Conservation (phyloP, 2,329 filamentous ascomycete species). For the Penicillium griseofulvum region DNA sequence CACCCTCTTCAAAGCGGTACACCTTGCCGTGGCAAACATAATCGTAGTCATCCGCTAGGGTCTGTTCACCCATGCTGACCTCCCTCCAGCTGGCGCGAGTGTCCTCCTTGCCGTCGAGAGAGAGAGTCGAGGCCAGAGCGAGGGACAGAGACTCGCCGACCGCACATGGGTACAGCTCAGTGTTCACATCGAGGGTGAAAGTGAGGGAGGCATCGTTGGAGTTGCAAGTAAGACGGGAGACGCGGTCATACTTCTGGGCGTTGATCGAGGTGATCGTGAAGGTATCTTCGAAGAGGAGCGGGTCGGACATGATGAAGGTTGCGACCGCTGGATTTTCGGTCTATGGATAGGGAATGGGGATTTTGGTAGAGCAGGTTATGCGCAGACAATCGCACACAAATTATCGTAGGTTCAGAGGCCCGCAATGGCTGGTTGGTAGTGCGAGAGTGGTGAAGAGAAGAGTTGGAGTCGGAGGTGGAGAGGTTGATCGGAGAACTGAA, state of each 20-base stretch:
- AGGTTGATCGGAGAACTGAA: slow-evolving; percentile 22
- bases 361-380: neutral
- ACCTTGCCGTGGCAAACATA: slow-evolving; percentile 54
- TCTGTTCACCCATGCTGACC: slow-evolving; percentile 55
- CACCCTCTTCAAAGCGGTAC: slow-evolving; percentile 54
- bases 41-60: slow-evolving; percentile 53
- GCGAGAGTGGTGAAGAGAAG: slow-evolving; percentile 10
- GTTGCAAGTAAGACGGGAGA: slow-evolving; percentile 76
- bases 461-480: slow-evolving; percentile 17
- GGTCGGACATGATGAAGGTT: slow-evolving; percentile 65
- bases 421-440: slow-evolving; percentile 2
- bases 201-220: slow-evolving; percentile 71
- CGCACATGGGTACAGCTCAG: slow-evolving; percentile 78
- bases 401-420: neutral
- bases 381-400: neutral
- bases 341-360: neutral
- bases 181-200: slow-evolving; percentile 89
- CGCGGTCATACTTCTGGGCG: slow-evolving; percentile 89
- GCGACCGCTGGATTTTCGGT: slow-evolving; percentile 33
- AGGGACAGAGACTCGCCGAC: slow-evolving; percentile 75
- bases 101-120: slow-evolving; percentile 82
- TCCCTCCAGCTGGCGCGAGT: slow-evolving; percentile 75
- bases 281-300: slow-evolving; percentile 88
- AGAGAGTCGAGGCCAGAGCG: slow-evolving; percentile 78
- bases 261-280: slow-evolving; percentile 80